These are phyloP conservation scores for Carallia pectinifolia DNA, from an alignment of 345 rosid genomes.

Conservation along the genomic window DNA sequence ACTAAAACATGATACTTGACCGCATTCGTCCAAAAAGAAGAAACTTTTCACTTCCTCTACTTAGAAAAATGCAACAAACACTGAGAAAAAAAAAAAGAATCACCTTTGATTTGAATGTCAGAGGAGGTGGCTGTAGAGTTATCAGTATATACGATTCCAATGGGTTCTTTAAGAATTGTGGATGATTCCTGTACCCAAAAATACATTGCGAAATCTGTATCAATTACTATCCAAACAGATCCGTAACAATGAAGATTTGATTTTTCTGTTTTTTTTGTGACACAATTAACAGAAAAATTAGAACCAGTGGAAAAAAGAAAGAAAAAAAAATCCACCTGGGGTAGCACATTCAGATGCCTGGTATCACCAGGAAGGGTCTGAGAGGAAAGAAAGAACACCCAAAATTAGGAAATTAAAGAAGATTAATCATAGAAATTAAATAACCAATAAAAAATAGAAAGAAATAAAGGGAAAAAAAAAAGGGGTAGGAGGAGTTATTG, in stretches of 20 bases:
- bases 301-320: neutral
- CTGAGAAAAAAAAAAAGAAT: neutral
- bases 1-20: neutral
- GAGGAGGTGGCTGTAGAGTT: constrained; percentile 4
- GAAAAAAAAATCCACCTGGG: constrained; percentile 44
- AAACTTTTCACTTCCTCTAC: neutral
- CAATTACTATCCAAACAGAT: no score
- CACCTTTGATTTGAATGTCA: constrained; percentile 32
- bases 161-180: constrained; percentile 44
- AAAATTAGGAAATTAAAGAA: neutral
- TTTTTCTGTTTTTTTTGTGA: no score
- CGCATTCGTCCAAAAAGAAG: neutral
- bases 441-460: no score
- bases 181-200: constrained; percentile 52
- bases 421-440: neutral
- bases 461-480: no score
- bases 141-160: constrained; percentile 55
- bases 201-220: constrained; percentile 30
- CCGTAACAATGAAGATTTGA: no score
- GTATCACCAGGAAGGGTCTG: constrained; percentile 59
- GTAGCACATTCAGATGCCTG: constrained; percentile 64
- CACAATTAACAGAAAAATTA: neutral
- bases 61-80: neutral
- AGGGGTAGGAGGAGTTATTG: no score
- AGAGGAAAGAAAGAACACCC: neutral